Evolutionary conservation across 2,329 filamentous ascomycete species (phyloP).

Genomic region (Venturia oleaginea): DNA sequence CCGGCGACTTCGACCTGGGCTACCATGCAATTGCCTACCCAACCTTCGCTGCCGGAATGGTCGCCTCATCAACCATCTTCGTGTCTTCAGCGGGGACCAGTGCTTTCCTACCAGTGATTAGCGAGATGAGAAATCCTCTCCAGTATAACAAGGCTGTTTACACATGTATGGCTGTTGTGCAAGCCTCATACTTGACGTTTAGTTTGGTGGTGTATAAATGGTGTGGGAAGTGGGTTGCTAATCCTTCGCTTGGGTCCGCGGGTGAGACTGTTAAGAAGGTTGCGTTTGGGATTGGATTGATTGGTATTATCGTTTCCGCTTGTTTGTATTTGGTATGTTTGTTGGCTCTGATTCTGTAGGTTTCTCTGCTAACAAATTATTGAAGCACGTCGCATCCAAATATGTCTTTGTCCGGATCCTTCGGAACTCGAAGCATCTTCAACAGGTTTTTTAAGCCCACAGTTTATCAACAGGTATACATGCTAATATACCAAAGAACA

Average conservation of each 20-base stretch:
- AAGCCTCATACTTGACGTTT: conserved; percentile 49
- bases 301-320: conserved; percentile 44
- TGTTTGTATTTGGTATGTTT: conserved; percentile 31
- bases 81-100: conserved; percentile 50
- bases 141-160: conserved; percentile 54
- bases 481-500: conserved; percentile 28
- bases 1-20: conserved; percentile 50
- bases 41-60: conserved; percentile 50
- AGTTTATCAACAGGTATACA: not conserved
- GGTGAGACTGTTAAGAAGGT: conserved; percentile 52
- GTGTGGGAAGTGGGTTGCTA: conserved; percentile 54
- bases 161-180: conserved; percentile 49
- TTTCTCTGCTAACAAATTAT: not conserved
- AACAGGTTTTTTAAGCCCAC: conserved; percentile 21
- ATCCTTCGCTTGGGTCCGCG: conserved; percentile 52
- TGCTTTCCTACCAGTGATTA: conserved; percentile 55
- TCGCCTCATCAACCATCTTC: conserved; percentile 50
- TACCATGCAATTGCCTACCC: conserved; percentile 48
- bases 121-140: conserved; percentile 52
- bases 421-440: conserved; percentile 42
- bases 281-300: conserved; percentile 49
- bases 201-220: conserved; percentile 52
- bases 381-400: conserved; percentile 41
- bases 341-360: not conserved
- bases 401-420: conserved; percentile 49